These are phyloP conservation scores for Gymnopus androsaceus DNA, from an alignment of 1,284 basidiomycete genomes.

Conservation along the genomic window DNA sequence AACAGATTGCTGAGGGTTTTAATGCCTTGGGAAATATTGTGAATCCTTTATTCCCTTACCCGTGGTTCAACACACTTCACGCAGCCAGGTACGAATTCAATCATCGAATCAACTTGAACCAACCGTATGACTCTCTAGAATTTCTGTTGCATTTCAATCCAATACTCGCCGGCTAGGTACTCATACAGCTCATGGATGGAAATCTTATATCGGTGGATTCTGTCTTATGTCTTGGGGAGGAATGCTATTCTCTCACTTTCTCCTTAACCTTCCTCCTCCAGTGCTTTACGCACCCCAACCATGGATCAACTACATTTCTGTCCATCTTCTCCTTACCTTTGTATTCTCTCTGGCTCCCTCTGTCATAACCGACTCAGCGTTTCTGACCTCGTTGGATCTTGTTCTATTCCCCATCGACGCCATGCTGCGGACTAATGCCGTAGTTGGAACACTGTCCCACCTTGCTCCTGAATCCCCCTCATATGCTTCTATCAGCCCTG, in stretches of 20 bases:
- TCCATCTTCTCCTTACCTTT: conserved; percentile 44
- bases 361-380: conserved; percentile 22
- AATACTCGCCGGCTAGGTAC: conserved; percentile 11
- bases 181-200: conserved; percentile 34
- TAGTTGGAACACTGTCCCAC: conserved; percentile 36
- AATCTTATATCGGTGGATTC: conserved; percentile 44
- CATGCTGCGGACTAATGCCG: conserved; percentile 42
- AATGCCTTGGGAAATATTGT: conserved; percentile 29
- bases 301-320: conserved; percentile 47
- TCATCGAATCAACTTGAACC: conserved; percentile 6
- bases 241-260: conserved; percentile 39
- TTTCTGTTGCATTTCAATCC: conserved; percentile 20
- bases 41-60: conserved; percentile 36
- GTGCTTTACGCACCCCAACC: conserved; percentile 44
- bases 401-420: conserved; percentile 50
- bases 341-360: conserved; percentile 40
- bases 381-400: conserved; percentile 33
- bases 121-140: conserved; percentile 7
- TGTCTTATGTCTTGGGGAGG: conserved; percentile 54
- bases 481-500: conserved; percentile 26
- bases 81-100: conserved; percentile 29
- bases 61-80: conserved; percentile 40
- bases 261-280: conserved; percentile 46
- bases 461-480: conserved; percentile 21
- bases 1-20: conserved; percentile 24